Evolutionary conservation across 1,284 basidiomycete species (phyloP).

Genomic region (Sanghuangporus baumii): DNA sequence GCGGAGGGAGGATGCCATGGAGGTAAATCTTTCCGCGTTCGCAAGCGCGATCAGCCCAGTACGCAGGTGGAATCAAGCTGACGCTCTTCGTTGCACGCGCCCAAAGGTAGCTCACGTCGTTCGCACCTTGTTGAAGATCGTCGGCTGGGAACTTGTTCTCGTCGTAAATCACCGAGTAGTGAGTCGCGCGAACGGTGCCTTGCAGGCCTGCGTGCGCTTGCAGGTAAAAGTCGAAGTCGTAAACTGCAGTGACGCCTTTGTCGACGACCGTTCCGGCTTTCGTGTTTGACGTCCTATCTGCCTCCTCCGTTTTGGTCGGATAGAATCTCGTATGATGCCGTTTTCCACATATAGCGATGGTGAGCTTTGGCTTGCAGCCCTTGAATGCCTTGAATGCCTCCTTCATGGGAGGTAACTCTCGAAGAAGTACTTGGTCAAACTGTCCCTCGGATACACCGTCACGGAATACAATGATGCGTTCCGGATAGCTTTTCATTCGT

Average conservation of each 20-base stretch:
- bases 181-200: conserved; percentile 61
- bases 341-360: conserved; percentile 74
- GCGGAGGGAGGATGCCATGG: conserved; percentile 22
- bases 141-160: conserved; percentile 61
- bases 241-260: conserved; percentile 64
- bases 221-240: conserved; percentile 73
- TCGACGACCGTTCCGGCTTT: conserved; percentile 72
- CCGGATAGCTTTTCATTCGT: conserved; percentile 49
- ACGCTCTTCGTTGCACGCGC: conserved; percentile 74
- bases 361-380: conserved; percentile 55
- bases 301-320: conserved; percentile 41
- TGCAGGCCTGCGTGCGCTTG: conserved; percentile 70
- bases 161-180: conserved; percentile 72
- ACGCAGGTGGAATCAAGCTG: conserved; percentile 68
- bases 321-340: conserved; percentile 71
- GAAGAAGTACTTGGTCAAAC: conserved; percentile 49
- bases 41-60: conserved; percentile 36
- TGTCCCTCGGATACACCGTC: conserved; percentile 78
- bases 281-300: conserved; percentile 64
- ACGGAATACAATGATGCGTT: conserved; percentile 64
- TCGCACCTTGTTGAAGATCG: conserved; percentile 60
- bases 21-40: conserved; percentile 26
- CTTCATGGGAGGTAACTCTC: conserved; percentile 54
- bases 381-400: conserved; percentile 52
- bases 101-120: conserved; percentile 62